These are phyloP conservation scores for Chenopodium suecicum DNA, from an alignment of 148 eudicot genomes.

Conservation along the genomic window DNA sequence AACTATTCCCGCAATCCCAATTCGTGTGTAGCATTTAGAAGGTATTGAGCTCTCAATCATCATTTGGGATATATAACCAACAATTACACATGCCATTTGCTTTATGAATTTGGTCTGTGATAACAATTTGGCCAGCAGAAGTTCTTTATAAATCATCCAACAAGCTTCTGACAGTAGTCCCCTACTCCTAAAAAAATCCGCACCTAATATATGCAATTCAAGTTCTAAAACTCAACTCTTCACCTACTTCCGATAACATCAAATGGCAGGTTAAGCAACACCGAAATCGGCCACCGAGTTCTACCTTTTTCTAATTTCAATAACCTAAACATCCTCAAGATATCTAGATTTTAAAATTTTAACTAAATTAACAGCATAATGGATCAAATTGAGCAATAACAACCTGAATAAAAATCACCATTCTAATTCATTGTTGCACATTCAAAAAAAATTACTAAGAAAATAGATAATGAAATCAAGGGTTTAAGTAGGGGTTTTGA, in stretches of 20 bases:
- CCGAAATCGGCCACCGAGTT: background rate
- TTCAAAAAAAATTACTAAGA: background rate
- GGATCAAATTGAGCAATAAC: background rate
- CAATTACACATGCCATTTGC: too few species aligned
- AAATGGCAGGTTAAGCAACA: background rate
- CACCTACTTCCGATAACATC: background rate
- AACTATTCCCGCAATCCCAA: background rate
- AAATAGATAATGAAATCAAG: background rate
- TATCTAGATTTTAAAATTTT: background rate
- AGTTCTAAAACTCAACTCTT: background rate
- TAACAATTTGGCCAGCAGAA: too few species aligned
- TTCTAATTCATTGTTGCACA: background rate
- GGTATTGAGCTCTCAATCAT: background rate
- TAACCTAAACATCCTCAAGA: background rate
- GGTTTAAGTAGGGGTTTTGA: slow-evolving; percentile 35
- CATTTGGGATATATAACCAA: too few species aligned
- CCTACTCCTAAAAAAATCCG: too few species aligned
- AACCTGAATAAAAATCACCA: background rate
- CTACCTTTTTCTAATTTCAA: background rate
- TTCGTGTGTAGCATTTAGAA: background rate
- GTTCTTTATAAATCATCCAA: too few species aligned
- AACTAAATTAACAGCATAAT: background rate
- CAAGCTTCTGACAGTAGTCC: too few species aligned
- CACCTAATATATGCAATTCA: background rate
- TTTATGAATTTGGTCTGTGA: too few species aligned